Evolutionary conservation across 371 early-diverging fungal genomes (phyloP).

Genomic region (Mucor racemosus): DNA sequence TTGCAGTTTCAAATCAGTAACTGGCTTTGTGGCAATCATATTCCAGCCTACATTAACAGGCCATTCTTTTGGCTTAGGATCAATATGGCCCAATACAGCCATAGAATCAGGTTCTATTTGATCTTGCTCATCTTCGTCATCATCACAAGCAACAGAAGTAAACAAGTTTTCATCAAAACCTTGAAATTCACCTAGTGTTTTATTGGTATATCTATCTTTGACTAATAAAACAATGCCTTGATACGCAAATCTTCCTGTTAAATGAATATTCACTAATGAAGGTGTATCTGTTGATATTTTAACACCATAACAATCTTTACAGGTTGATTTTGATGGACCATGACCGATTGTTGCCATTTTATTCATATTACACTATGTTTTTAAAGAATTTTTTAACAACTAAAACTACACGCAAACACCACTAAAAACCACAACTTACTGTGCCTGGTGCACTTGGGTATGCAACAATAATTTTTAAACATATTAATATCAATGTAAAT

Average conservation of each 20-base stretch:
- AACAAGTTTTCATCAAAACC: constrained; percentile 35
- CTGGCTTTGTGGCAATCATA: constrained; percentile 20
- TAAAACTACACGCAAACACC: not conserved
- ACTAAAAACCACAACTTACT: constrained; percentile 28
- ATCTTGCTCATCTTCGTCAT: constrained; percentile 39
- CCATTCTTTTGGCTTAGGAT: constrained; percentile 45
- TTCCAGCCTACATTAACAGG: constrained; percentile 46
- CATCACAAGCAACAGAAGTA: constrained; percentile 51
- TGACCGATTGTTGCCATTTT: constrained; percentile 49
- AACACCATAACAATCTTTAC: constrained; percentile 45
- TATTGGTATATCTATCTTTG: constrained; percentile 37
- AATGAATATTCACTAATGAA: constrained; percentile 27
- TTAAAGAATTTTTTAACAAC: not conserved
- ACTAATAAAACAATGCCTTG: constrained; percentile 50
- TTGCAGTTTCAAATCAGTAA: constrained; percentile 32
- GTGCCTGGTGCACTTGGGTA: constrained; percentile 54
- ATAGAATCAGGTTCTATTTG: constrained; percentile 24
- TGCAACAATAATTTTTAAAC: not conserved
- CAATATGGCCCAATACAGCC: constrained; percentile 48
- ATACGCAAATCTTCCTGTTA: constrained; percentile 37
- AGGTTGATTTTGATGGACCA: constrained; percentile 49
- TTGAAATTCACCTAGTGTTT: constrained; percentile 47
- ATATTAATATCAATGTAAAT: not conserved
- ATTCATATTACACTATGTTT: constrained; percentile 43
- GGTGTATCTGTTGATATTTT: constrained; percentile 20